These are phyloP conservation scores for Aspergillus kassunensis DNA, from an alignment of 495 filamentous ascomycete genomes.

Conservation along the genomic window DNA sequence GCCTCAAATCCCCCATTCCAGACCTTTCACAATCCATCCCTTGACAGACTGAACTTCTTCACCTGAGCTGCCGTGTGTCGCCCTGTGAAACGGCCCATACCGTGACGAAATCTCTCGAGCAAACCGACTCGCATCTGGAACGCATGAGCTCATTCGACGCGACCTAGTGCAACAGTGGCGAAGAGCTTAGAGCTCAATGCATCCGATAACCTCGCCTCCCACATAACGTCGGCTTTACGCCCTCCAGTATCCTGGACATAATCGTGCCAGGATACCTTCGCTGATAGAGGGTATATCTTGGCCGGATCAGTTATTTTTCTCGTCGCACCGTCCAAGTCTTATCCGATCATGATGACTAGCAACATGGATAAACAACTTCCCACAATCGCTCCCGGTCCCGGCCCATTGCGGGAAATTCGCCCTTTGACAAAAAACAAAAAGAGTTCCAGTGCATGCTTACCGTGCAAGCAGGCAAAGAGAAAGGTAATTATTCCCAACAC, in stretches of 20 bases:
- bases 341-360: conserved; percentile 20
- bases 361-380: conserved; percentile 26
- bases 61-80: not conserved
- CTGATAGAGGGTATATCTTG: not conserved
- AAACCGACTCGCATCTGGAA: not conserved
- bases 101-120: not conserved
- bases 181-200: not conserved
- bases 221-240: not conserved
- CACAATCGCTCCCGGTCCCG: conserved; percentile 32
- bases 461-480: conserved; percentile 41
- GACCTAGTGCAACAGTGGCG: not conserved
- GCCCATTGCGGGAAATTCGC: conserved; percentile 17
- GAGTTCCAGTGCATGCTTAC: conserved; percentile 39
- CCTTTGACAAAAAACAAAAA: conserved; percentile 32
- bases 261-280: not conserved
- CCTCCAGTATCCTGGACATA: not conserved
- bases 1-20: not conserved
- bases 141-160: not conserved
- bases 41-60: not conserved
- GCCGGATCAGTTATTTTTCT: not conserved
- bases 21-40: not conserved
- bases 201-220: not conserved
- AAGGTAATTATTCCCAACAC: conserved; percentile 24
- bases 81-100: not conserved
- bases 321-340: not conserved